A percentile compares a stretch with the other conserved stretches of the same genome.
phyloP scores from a whole-genome alignment of 352 stramenopile genomes.

The Peronospora farinosa region DNA sequence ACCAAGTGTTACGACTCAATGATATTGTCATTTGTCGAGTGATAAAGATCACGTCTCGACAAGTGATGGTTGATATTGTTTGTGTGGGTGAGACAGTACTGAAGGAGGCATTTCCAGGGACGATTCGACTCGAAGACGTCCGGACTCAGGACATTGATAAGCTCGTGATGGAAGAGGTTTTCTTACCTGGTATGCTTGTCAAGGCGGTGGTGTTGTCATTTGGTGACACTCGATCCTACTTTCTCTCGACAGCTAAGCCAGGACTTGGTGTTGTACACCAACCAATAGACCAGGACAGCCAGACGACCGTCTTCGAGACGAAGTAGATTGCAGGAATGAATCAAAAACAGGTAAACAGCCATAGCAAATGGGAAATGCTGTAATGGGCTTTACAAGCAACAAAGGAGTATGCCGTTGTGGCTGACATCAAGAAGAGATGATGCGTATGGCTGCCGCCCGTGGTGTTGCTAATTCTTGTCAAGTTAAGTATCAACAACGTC shows the following conservation, averaged over 20 bases:
- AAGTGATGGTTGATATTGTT: constrained; percentile 77
- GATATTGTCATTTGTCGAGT: constrained; percentile 64
- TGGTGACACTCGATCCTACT: constrained; percentile 81
- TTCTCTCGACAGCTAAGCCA: constrained; percentile 66
- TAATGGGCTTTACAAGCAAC: constrained; percentile 11
- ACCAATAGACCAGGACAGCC: constrained; percentile 28
- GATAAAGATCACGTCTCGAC: constrained; percentile 60
- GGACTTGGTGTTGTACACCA: constrained; percentile 58
- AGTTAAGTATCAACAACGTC: too few relatives aligned
- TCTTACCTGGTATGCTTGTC: constrained; percentile 60
- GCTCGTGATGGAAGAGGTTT: constrained; percentile 71
- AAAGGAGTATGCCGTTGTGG: constrained; percentile 5
- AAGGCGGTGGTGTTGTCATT: constrained; percentile 81
- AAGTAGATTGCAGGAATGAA: constrained; percentile 33
- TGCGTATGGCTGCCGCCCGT: too few relatives aligned
- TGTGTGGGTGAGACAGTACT: constrained; percentile 64
- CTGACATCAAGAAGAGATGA: not conserved
- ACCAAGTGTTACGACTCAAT: constrained; percentile 61
- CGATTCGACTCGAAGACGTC: constrained; percentile 75
- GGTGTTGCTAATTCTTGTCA: too few relatives aligned
- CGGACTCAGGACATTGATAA: constrained; percentile 76
- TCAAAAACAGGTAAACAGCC: constrained; percentile 4
- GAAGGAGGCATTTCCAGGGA: constrained; percentile 73
- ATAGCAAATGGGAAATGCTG: not conserved
- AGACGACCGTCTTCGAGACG: constrained; percentile 40